Conservation (phyloP, 768 basidiomycete genomes). For the Harrya chromipes region DNA sequence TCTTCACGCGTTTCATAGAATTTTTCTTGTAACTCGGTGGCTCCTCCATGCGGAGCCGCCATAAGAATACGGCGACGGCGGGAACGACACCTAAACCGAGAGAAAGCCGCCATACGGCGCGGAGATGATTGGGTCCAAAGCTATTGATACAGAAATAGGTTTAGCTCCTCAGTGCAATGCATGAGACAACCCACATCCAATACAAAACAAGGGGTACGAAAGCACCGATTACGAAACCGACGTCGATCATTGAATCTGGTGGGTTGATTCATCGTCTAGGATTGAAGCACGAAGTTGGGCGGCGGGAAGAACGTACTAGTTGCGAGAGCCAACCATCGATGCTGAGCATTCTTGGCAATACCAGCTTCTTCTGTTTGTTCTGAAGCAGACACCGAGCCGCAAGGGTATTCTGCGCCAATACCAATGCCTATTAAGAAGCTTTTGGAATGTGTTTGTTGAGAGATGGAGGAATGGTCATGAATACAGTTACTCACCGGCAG, state of each 20-base stretch:
- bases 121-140: constrained; percentile 75
- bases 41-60: constrained; percentile 85
- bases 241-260: constrained; percentile 80
- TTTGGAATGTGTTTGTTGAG: background rate
- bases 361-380: constrained; percentile 86
- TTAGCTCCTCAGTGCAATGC: background rate
- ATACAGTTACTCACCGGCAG: constrained; percentile 52
- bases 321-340: constrained; percentile 83
- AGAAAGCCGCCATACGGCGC: constrained; percentile 84
- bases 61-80: constrained; percentile 75
- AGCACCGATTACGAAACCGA: constrained; percentile 74
- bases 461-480: background rate
- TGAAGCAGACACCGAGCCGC: constrained; percentile 83
- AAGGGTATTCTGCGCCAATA: constrained; percentile 86
- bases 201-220: constrained; percentile 84
- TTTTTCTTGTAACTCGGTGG: constrained; percentile 70
- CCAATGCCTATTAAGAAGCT: constrained; percentile 90
- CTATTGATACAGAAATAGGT: constrained; percentile 32
- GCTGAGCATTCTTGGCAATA: constrained; percentile 76
- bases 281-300: background rate
- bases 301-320: constrained; percentile 58
- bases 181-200: constrained; percentile 66
- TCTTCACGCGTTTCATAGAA: constrained; percentile 70
- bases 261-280: constrained; percentile 40
- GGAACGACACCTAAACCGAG: constrained; percentile 83